Evolutionary conservation across 208 protist genomes (phyloP).

Genomic region (Crithidia brevicula): DNA sequence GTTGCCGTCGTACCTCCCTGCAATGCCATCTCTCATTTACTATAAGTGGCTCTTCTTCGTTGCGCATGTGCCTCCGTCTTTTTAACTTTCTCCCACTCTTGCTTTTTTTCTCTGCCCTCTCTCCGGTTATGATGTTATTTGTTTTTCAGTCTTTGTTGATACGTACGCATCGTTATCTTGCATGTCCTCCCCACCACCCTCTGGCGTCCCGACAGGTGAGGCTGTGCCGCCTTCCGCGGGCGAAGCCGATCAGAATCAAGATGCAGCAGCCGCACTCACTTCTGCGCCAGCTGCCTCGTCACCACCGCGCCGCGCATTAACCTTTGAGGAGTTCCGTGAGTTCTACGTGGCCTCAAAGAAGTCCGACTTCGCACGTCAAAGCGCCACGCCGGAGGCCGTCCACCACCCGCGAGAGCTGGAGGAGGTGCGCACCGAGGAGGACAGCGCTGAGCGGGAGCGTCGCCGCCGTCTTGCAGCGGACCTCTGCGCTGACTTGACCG

Average conservation of each 20-base stretch:
- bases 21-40: too few relatives aligned
- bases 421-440: not conserved
- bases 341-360: slow-evolving; percentile 19
- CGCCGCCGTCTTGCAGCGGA: not conserved
- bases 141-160: not conserved
- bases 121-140: not conserved
- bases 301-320: slow-evolving; percentile 4
- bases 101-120: not conserved
- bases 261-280: not conserved
- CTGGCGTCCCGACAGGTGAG: too few relatives aligned
- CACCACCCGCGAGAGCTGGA: not conserved
- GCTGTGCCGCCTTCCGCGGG: not conserved
- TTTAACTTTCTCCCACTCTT: slow-evolving; percentile 9
- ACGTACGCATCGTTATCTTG: too few relatives aligned
- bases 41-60: not conserved
- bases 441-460: not conserved
- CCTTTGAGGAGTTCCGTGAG: slow-evolving; percentile 29
- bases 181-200: too few relatives aligned
- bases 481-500: slow-evolving; percentile 6
- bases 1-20: too few relatives aligned
- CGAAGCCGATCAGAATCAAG: not conserved
- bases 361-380: not conserved
- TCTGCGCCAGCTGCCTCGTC: not conserved
- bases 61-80: not conserved
- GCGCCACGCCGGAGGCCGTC: not conserved